Percentiles rank a stretch among this genome's conserved stretches.
Evolutionary conservation across 306 rosid species (phyloP).

Genomic region (Sicyos edulis): DNA sequence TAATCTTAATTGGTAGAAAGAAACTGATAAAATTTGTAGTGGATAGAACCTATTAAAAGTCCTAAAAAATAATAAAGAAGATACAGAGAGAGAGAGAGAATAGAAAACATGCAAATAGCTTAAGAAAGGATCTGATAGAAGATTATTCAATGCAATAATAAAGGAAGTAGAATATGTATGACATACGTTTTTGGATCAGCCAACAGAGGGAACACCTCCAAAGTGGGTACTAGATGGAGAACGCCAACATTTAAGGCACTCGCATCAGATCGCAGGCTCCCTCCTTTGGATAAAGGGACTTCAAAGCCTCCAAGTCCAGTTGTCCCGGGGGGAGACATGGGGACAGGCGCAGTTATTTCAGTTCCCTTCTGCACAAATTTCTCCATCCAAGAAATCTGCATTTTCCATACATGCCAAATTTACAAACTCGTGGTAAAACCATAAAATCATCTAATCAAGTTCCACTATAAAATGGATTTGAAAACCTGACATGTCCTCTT

Average conservation of each 20-base stretch:
- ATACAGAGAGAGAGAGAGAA: no score
- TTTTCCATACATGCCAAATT: constrained; percentile 10
- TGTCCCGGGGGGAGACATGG: constrained; percentile 84
- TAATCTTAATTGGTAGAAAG: background rate
- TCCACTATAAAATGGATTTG: background rate
- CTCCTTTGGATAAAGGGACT: constrained; percentile 86
- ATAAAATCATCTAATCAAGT: constrained; percentile 1
- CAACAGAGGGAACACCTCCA: constrained; percentile 92
- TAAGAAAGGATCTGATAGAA: background rate
- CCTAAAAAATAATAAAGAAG: no score
- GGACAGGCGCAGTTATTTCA: constrained; percentile 97
- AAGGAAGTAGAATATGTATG: background rate
- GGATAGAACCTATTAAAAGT: no score
- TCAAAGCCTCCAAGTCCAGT: constrained; percentile 99
- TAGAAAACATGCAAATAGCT: no score
- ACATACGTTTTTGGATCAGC: constrained; percentile 76
- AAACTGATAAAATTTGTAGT: no score
- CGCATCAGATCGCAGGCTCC: constrained; percentile 81
- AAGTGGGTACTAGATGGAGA: constrained; percentile 81
- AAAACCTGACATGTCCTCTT: background rate
- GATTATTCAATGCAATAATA: background rate
- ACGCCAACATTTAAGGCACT: constrained; percentile 94
- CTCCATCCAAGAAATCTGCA: constrained; percentile 99
- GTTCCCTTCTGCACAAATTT: constrained; percentile 87
- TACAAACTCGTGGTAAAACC: background rate